phyloP scores from a whole-genome alignment of 306 rosid species.

The Glycine tomentella region DNA sequence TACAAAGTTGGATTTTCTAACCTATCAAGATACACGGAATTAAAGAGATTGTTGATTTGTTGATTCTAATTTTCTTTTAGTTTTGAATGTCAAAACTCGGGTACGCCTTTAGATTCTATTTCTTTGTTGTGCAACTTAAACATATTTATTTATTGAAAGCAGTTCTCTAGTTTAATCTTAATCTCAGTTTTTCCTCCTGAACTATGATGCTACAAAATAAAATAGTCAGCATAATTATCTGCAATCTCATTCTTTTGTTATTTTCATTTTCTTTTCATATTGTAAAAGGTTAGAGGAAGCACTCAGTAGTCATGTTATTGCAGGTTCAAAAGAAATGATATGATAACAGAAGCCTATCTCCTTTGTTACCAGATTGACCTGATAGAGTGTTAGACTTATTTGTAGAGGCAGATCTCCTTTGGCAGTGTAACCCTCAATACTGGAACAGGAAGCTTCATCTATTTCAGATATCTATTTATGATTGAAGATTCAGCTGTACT shows the following conservation, averaged over 20 bases:
- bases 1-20: constrained; percentile 16
- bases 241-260: constrained; percentile 29
- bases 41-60: constrained; percentile 11
- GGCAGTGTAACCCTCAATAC: constrained; percentile 55
- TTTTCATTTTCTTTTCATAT: background rate
- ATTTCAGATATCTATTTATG: constrained; percentile 8
- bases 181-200: no score
- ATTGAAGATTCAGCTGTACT: constrained; percentile 51
- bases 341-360: constrained; percentile 47
- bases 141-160: constrained; percentile 24
- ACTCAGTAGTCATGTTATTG: constrained; percentile 44
- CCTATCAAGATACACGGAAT: constrained; percentile 16
- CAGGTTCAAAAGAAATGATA: constrained; percentile 60
- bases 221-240: no score
- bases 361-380: constrained; percentile 30
- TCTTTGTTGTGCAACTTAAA: constrained; percentile 13
- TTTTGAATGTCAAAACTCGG: background rate
- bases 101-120: constrained; percentile 28
- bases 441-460: constrained; percentile 41
- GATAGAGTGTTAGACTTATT: constrained; percentile 42
- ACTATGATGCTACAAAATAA: no score
- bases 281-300: constrained; percentile 16
- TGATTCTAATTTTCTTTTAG: constrained; percentile 1
- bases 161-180: constrained; percentile 6
- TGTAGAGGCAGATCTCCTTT: constrained; percentile 78